A percentile compares a stretch with the other conserved stretches of the same genome.
phyloP scores from a whole-genome alignment of 345 rosid genomes.

The Bretschneidera sinensis region DNA sequence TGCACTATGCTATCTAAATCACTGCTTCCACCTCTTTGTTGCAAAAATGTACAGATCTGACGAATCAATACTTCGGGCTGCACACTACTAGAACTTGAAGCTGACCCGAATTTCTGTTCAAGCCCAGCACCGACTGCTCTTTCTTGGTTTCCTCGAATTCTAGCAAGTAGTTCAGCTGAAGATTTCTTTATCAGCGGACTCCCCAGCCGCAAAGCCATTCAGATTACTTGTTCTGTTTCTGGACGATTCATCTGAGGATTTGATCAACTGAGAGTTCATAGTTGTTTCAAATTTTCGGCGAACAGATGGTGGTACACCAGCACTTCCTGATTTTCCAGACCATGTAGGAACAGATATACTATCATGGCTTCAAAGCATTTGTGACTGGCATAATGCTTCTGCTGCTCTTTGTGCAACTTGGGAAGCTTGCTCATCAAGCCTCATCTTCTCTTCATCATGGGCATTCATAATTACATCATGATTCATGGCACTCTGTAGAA shows the following conservation, averaged over 20 bases:
- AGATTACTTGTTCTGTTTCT: slow-evolving; percentile 14
- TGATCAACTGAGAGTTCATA: slow-evolving; percentile 44
- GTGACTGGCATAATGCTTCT: slow-evolving; percentile 85
- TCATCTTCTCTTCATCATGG: slow-evolving; percentile 66
- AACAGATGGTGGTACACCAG: slow-evolving; percentile 80
- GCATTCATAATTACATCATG: slow-evolving; percentile 83
- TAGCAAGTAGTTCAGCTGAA: slow-evolving; percentile 73
- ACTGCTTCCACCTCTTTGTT: slow-evolving; percentile 64
- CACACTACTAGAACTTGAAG: slow-evolving; percentile 32
- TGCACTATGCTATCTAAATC: slow-evolving; percentile 64
- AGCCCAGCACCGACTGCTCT: slow-evolving; percentile 63
- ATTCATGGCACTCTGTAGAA: slow-evolving; percentile 75
- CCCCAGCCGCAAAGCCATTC: slow-evolving; percentile 64
- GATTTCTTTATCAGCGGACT: slow-evolving; percentile 79
- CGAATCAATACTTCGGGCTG: slow-evolving; percentile 87
- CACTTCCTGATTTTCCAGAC: slow-evolving; percentile 90
- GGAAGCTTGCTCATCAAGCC: slow-evolving; percentile 88
- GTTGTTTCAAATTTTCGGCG: slow-evolving; percentile 74
- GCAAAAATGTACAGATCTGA: slow-evolving; percentile 75
- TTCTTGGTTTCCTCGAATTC: slow-evolving; percentile 72
- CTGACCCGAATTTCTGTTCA: slow-evolving; percentile 34
- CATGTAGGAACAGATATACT: slow-evolving; percentile 82
- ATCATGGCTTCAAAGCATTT: slow-evolving; percentile 82
- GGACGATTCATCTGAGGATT: slow-evolving; percentile 36
- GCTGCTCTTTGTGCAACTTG: slow-evolving; percentile 91